phyloP scores from a whole-genome alignment of 2,329 filamentous ascomycete species.

The Cordyceps militaris region DNA sequence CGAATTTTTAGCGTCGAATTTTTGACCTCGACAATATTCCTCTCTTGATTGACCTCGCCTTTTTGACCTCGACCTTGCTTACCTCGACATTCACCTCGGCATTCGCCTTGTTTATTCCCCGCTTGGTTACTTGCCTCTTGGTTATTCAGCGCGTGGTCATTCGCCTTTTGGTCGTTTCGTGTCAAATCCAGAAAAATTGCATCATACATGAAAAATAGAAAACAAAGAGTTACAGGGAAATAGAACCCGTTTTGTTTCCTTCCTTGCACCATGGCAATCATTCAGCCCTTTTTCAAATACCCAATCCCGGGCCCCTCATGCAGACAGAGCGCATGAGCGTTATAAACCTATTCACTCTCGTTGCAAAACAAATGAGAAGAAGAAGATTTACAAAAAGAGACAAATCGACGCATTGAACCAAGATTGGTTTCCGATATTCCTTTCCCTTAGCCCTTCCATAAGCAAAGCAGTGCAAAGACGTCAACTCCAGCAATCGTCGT shows the following conservation, averaged over 20 bases:
- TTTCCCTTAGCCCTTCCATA: not conserved
- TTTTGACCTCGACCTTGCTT: constrained; percentile 10
- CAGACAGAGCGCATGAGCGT: not conserved
- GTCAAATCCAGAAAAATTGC: constrained; percentile 10
- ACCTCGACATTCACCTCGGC: constrained; percentile 13
- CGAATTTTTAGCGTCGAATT: too few species aligned
- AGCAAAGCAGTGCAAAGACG: constrained; percentile 4
- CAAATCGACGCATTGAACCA: not conserved
- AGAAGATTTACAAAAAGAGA: constrained; percentile 11
- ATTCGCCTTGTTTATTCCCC: too few species aligned
- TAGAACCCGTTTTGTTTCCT: not conserved
- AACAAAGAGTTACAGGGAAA: constrained; percentile 30
- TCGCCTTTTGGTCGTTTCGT: too few species aligned
- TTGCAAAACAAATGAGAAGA: constrained; percentile 8
- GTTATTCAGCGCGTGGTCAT: too few species aligned
- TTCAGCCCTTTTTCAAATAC: not conserved
- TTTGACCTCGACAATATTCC: too few species aligned
- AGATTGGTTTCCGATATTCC: not conserved
- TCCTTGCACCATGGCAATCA: not conserved
- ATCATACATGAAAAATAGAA: constrained; percentile 9
- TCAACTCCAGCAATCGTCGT: constrained; percentile 9
- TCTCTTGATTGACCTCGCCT: too few species aligned
- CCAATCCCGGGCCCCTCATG: not conserved
- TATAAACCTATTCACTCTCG: constrained; percentile 6
- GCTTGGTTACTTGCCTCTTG: too few species aligned